These are phyloP conservation scores for Lichtheimia ramosa DNA, from an alignment of 371 early-diverging fungal genomes.

Conservation along the genomic window DNA sequence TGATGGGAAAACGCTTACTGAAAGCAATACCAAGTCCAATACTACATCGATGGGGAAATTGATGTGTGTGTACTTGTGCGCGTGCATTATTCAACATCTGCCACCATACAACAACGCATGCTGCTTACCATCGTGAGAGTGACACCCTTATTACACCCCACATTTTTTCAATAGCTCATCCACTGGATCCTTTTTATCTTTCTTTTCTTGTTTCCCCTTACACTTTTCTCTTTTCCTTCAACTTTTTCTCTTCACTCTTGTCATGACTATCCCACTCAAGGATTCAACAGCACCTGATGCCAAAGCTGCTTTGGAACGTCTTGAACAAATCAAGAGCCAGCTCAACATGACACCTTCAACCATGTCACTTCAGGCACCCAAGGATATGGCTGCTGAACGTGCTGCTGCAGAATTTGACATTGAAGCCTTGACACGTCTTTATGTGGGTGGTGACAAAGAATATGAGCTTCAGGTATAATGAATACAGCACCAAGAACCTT, in stretches of 20 bases:
- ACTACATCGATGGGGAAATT: too few relatives aligned
- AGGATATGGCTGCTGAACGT: slow-evolving; percentile 57
- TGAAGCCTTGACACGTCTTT: slow-evolving; percentile 46
- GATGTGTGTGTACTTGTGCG: too few relatives aligned
- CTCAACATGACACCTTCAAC: slow-evolving; percentile 35
- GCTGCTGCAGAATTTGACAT: slow-evolving; percentile 57
- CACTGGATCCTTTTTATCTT: too few relatives aligned
- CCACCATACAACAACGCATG: too few relatives aligned
- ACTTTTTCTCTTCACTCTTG: neutral
- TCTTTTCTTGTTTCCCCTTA: too few relatives aligned
- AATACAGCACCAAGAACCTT: too few relatives aligned
- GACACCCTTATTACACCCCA: too few relatives aligned
- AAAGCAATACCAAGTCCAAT: too few relatives aligned
- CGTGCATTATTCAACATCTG: too few relatives aligned
- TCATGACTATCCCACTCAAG: slow-evolving; percentile 22
- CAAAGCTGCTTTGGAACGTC: slow-evolving; percentile 32
- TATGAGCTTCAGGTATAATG: slow-evolving; percentile 38
- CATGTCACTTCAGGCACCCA: slow-evolving; percentile 45
- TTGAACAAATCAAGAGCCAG: slow-evolving; percentile 33
- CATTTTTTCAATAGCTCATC: too few relatives aligned
- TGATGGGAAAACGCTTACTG: too few relatives aligned
- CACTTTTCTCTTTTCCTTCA: neutral
- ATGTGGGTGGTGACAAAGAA: slow-evolving; percentile 48
- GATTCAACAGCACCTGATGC: slow-evolving; percentile 33
- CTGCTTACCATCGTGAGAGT: too few relatives aligned